Evolutionary conservation across 2,329 filamentous ascomycete genomes (phyloP), one percentile per base, ranked within the genome.

Genomic region (Dothistroma septosporum): DNA sequence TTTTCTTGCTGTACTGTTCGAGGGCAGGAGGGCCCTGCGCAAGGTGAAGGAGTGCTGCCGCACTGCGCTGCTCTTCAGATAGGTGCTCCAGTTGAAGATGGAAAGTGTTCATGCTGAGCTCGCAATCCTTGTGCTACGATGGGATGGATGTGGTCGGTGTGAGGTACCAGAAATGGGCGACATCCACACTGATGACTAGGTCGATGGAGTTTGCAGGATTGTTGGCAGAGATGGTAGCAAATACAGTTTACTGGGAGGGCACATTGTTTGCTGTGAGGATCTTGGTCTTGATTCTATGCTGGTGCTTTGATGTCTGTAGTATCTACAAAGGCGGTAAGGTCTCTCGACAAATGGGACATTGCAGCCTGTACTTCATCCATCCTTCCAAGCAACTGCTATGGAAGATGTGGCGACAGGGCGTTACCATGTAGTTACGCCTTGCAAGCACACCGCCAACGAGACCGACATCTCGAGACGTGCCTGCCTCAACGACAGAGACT

Each of bases 331-430:
- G 91, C 55, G 93, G 93, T 70, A 97, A 76, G 61, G 89, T 88
- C 78, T 97, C 92, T 68, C 94, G 83, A 76, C 94, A 97, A 66
- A 96, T 97, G 0, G 94, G 94, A 77, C 94, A 99, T 78, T 96
- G 91, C 70, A 99, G 76, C 60, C 93, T 80, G 74, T 95, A 92
- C 72, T 90, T 84, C 89, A 99, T 94, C 94, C 94, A 97, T 44
- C 91, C 92, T 77, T 97, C 93, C 67, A 99, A 78, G 75, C 94
- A 99, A 33, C 83, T 80, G 59, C 87, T 94, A 73, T 99, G 94
- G 74, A 99, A 99, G 53, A 97, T 92, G 77, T 99, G 94, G 58
- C 92, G 82, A 75, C 94, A 99, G 53, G 94, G 94, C 60, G 94
- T 99, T 22, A 97, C 91, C 94, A 99, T 99, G 77, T 97, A 97